Evolutionary conservation across 140 eudicot species (phyloP).

Genomic region (Cichorium intybus): DNA sequence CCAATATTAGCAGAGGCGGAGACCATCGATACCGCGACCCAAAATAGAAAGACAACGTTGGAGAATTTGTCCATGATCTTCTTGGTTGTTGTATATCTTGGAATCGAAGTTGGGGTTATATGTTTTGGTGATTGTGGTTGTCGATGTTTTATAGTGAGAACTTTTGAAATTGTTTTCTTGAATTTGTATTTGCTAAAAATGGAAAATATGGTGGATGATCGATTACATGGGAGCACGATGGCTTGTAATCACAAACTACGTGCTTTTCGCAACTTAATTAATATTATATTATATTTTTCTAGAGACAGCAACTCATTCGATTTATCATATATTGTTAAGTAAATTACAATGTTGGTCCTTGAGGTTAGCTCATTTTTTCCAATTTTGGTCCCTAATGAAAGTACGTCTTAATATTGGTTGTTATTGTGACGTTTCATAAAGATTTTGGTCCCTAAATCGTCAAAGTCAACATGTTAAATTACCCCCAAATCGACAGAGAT

Average conservation of each 20-base stretch:
- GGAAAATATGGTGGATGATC: background rate
- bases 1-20: conserved; percentile 9
- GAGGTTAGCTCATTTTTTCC: no score
- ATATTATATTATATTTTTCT: background rate
- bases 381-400: no score
- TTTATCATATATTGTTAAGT: no score
- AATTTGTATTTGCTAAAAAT: background rate
- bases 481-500: no score
- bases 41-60: background rate
- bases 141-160: conserved; percentile 22
- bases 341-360: no score
- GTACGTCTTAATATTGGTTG: no score
- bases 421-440: no score
- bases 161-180: background rate
- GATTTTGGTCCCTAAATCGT: no score
- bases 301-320: background rate
- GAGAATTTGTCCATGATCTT: conserved; percentile 16
- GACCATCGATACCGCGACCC: background rate
- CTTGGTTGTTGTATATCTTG: background rate
- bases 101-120: background rate
- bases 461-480: no score
- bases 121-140: conserved; percentile 8
- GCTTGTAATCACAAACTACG: conserved; percentile 8
- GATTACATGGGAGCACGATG: conserved; percentile 37
- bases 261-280: background rate